These are phyloP conservation scores for Penicillium mononematosum DNA, from an alignment of 495 filamentous ascomycete genomes.

Conservation along the genomic window DNA sequence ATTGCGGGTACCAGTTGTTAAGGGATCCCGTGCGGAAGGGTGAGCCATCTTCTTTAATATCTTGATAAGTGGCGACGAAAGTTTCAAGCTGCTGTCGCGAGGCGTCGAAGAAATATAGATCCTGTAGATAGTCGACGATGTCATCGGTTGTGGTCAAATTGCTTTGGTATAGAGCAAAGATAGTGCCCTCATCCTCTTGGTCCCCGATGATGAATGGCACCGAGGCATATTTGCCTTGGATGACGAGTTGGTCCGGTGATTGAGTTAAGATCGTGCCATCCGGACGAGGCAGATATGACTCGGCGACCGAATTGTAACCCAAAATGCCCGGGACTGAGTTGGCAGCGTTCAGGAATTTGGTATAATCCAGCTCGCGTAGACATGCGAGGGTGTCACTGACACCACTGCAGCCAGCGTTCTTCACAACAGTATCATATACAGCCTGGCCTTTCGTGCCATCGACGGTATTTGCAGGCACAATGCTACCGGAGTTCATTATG, in stretches of 20 bases:
- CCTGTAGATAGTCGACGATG: conserved; percentile 57
- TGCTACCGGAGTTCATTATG: conserved; percentile 71
- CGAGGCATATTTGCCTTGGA: conserved; percentile 52
- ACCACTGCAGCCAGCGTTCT: conserved; percentile 55
- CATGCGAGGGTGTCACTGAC: conserved; percentile 59
- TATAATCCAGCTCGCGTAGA: conserved; percentile 58
- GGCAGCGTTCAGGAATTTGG: conserved; percentile 58
- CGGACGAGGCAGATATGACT: conserved; percentile 65
- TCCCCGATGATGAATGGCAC: conserved; percentile 60
- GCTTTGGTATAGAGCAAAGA: conserved; percentile 60
- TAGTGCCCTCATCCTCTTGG: conserved; percentile 61
- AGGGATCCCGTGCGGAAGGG: conserved; percentile 63
- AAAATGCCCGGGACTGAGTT: conserved; percentile 66
- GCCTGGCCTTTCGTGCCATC: conserved; percentile 62
- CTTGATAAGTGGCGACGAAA: conserved; percentile 57
- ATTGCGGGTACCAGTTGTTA: conserved; percentile 69
- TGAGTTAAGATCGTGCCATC: conserved; percentile 57
- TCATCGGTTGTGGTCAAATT: conserved; percentile 60
- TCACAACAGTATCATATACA: conserved; percentile 63
- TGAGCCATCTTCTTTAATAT: conserved; percentile 51
- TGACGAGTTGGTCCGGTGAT: conserved; percentile 54
- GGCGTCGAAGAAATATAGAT: conserved; percentile 56
- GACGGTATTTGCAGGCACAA: conserved; percentile 62
- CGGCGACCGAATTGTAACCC: conserved; percentile 60
- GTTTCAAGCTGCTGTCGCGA: conserved; percentile 40